Percentiles rank a stretch among this genome's conserved stretches.
phyloP scores from a whole-genome alignment of 345 rosid genomes.

The Populus davidiana region DNA sequence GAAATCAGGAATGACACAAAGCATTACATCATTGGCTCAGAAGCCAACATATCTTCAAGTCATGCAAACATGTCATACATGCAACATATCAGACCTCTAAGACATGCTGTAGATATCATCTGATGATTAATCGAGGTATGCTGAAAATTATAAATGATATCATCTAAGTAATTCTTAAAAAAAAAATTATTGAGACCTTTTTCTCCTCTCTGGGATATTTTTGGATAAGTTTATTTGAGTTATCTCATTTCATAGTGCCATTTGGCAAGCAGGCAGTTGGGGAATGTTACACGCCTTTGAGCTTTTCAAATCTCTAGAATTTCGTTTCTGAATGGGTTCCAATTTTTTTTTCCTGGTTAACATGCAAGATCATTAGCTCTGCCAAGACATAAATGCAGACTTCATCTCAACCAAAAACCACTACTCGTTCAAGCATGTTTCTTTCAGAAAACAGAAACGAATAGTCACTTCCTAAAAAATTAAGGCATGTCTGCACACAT shows the following conservation, averaged over 20 bases:
- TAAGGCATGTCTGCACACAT: background rate
- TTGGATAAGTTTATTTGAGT: background rate
- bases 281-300: background rate
- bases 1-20: background rate
- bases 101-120: background rate
- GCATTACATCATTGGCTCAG: background rate
- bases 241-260: background rate
- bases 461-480: background rate
- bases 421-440: background rate
- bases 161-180: background rate
- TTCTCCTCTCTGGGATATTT: background rate
- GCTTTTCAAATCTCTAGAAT: background rate
- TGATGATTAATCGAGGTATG: background rate
- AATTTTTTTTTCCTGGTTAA: too few species aligned
- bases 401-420: background rate
- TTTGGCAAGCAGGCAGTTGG: background rate
- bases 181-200: too few species aligned
- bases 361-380: background rate
- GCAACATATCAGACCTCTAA: background rate
- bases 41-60: background rate
- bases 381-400: background rate
- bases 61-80: background rate
- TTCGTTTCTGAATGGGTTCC: background rate
- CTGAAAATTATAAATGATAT: background rate
- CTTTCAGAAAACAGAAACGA: background rate